These are phyloP conservation scores for Thraustotheca clavata DNA, from an alignment of 352 stramenopile species.

Conservation along the genomic window DNA sequence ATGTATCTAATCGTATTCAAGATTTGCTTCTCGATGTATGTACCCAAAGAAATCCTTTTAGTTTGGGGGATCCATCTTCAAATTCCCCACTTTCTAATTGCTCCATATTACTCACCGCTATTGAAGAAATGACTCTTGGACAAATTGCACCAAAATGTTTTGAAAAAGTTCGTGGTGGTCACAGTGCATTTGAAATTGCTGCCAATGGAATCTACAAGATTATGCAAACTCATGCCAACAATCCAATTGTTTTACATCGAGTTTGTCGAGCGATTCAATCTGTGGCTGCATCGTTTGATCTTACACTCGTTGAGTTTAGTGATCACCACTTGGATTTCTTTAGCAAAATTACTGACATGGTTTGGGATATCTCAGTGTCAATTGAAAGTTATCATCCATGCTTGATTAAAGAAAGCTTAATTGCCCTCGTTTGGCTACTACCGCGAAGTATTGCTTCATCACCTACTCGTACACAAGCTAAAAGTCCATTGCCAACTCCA, in stretches of 20 bases:
- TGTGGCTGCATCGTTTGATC: conserved; percentile 12
- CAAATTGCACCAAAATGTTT: conserved; percentile 34
- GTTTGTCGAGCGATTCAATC: conserved; percentile 21
- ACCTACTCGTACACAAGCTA: neutral
- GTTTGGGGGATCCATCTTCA: conserved; percentile 15
- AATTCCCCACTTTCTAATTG: conserved; percentile 24
- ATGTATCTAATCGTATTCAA: conserved; percentile 33
- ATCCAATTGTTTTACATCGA: conserved; percentile 36
- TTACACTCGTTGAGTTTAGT: conserved; percentile 34
- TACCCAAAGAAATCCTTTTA: conserved; percentile 20
- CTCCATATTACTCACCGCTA: conserved; percentile 37
- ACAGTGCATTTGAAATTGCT: conserved; percentile 54
- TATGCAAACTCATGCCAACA: conserved; percentile 19
- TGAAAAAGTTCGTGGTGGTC: conserved; percentile 35
- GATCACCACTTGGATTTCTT: conserved; percentile 48
- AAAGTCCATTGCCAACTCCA: neutral
- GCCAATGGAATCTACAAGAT: conserved; percentile 15
- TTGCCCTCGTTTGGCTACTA: conserved; percentile 65
- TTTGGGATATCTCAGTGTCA: conserved; percentile 38
- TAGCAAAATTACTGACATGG: conserved; percentile 37
- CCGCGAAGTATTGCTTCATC: conserved; percentile 24
- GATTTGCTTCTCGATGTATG: conserved; percentile 48
- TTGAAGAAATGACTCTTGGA: conserved; percentile 49
- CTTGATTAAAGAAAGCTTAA: conserved; percentile 34
- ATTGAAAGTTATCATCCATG: conserved; percentile 40